Evolutionary conservation across 1,139 yeast species (phyloP).

Genomic region (Pichia norvegensis): DNA sequence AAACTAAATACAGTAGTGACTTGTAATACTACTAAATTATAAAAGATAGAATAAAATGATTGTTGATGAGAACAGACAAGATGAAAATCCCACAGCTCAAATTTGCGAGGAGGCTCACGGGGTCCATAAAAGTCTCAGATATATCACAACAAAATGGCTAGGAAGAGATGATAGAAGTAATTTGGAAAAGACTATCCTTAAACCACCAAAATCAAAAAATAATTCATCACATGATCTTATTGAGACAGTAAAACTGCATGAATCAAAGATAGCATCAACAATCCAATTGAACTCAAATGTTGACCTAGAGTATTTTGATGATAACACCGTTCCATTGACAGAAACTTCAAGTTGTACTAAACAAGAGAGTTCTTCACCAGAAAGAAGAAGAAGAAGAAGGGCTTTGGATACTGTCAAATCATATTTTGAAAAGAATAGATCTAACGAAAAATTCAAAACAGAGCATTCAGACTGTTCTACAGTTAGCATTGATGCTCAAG

Average conservation of each 20-base stretch:
- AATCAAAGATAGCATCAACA: neutral
- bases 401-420: slow-evolving; percentile 11
- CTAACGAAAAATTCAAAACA: neutral
- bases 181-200: neutral
- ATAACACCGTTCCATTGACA: neutral
- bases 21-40: too few species aligned
- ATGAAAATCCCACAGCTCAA: neutral
- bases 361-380: neutral
- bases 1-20: too few species aligned
- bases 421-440: slow-evolving; percentile 11
- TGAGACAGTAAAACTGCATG: neutral
- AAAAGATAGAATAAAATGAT: neutral
- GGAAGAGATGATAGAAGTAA: slow-evolving; percentile 5
- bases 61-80: neutral
- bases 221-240: neutral
- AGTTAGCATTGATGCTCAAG: slow-evolving; percentile 1
- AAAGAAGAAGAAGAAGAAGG: slow-evolving; percentile 7
- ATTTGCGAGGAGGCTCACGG: neutral
- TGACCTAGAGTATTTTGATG: neutral
- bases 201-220: neutral
- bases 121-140: slow-evolving; percentile 6
- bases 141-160: slow-evolving; percentile 12
- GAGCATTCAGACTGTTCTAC: neutral
- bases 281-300: neutral
- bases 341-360: neutral